Percentiles rank a stretch among this genome's conserved stretches.
phyloP scores from a whole-genome alignment of 2,329 filamentous ascomycete species.

The Tolypocladium ovalisporum region DNA sequence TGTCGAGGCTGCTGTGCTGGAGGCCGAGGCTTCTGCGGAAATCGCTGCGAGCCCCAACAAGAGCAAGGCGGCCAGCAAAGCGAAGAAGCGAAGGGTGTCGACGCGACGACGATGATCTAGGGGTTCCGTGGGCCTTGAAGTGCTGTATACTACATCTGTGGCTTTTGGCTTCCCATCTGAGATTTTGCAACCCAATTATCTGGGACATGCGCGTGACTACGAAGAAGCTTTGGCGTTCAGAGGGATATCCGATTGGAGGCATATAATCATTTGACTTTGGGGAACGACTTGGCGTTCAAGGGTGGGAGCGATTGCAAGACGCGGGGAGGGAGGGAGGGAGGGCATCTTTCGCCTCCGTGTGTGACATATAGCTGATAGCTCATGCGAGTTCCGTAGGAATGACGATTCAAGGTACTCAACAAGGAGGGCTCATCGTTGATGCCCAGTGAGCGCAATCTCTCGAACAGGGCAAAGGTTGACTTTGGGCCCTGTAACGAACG shows the following conservation, averaged over 20 bases:
- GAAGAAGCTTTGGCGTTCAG: neutral
- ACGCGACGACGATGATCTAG: slow-evolving; percentile 20
- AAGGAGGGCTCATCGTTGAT: neutral
- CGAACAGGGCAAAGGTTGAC: neutral
- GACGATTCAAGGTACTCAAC: neutral
- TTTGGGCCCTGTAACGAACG: neutral
- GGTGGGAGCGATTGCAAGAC: neutral
- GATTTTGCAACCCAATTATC: neutral
- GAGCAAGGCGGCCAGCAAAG: slow-evolving; percentile 14
- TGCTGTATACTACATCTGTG: neutral
- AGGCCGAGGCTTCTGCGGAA: slow-evolving; percentile 13
- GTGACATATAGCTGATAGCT: neutral
- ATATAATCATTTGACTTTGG: neutral
- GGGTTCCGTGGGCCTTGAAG: neutral
- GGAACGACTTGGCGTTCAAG: neutral
- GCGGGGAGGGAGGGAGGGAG: too few species aligned
- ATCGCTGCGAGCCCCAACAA: slow-evolving; percentile 10
- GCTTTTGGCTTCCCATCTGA: neutral
- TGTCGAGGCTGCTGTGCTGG: slow-evolving; percentile 15
- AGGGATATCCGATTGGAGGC: neutral
- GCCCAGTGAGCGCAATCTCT: neutral
- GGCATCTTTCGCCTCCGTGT: neutral
- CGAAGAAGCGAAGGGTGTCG: slow-evolving; percentile 23
- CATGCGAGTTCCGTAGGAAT: neutral
- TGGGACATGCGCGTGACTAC: neutral